Evolutionary conservation across 768 basidiomycete species (phyloP).

Genomic region (Mycena latifolia): DNA sequence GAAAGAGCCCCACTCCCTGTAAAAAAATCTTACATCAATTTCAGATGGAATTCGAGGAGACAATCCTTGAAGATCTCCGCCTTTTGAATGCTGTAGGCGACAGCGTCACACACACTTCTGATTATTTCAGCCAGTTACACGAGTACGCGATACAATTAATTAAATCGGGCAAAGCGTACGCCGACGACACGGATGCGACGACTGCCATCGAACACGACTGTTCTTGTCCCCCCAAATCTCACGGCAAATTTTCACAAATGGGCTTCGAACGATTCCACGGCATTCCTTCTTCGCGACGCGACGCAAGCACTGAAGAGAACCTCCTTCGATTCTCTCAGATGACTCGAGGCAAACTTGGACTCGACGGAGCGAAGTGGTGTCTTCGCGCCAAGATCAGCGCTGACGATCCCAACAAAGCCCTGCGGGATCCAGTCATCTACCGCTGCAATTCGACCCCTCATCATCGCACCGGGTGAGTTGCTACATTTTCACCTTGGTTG

Average conservation of each 20-base stretch:
- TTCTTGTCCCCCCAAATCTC: conserved; percentile 3
- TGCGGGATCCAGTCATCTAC: conserved; percentile 95
- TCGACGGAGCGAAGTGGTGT: conserved; percentile 90
- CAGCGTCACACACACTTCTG: conserved; percentile 89
- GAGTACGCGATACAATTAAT: conserved; percentile 84
- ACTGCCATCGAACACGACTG: not conserved
- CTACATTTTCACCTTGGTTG: conserved; percentile 34
- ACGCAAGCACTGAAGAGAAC: not conserved
- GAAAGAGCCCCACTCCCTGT: conserved; percentile 33
- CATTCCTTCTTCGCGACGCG: conserved; percentile 7
- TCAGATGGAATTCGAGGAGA: conserved; percentile 94
- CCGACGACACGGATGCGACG: conserved; percentile 84
- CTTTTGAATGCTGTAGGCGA: conserved; percentile 85
- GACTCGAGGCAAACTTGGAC: not conserved
- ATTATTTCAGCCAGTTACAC: conserved; percentile 92
- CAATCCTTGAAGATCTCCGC: conserved; percentile 90
- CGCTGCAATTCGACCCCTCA: conserved; percentile 85
- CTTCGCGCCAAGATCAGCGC: conserved; percentile 96
- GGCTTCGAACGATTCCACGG: conserved; percentile 13
- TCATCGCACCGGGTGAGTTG: conserved; percentile 87
- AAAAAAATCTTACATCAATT: not conserved
- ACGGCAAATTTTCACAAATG: conserved; percentile 11
- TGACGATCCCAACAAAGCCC: conserved; percentile 93
- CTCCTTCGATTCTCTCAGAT: conserved; percentile 1
- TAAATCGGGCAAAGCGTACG: conserved; percentile 88